Evolutionary conservation across 139 green algal genomes (phyloP), one percentile per base, ranked within the genome.

Genomic region (Chlorella sp.): DNA sequence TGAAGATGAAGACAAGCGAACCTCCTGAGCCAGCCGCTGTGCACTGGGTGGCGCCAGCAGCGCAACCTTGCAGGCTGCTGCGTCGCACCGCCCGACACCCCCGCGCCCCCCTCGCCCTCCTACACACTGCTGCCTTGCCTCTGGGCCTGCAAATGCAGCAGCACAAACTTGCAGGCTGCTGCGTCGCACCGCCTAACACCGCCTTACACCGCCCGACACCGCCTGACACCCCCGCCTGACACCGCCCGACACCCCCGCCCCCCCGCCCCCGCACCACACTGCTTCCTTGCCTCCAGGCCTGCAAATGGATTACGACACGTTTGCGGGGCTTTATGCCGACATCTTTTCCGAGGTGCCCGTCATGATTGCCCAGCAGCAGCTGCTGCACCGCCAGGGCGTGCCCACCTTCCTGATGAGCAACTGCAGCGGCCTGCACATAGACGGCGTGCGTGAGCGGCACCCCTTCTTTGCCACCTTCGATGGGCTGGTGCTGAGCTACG

Each of bases 341-440:
- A 89, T 89, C 32, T 89, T 89, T n/a, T 77, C 48, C 22, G 42
- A 60, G 9, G n/a, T 77, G 22, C n/a, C 28, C 3, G 9, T n/a
- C n/a, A 83, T 89, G 71, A 83, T 89, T 32, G 37, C 76, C 21
- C 71, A 83, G 73, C 85, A 89, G 85, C 71, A 83, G 85, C n/a
- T 76, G 71, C 71, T 89, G 19, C n/a, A 15, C 24, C 4, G 11
- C 18, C n/a, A 14, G 0, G 85, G 73, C 2, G 76, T 83, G 71
- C 85, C 85, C 48, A 84, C 71, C 57, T 86, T 37, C 60, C 34
- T 48, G 9, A 32, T 86, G 14, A 48, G 21, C 82, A 76, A 73
- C 82, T 73, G 82, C 57, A 60, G 34, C 26, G 82, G 34, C 4
- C 60, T 86, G 34, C 60, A 86, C 57, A 86, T 73, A 2, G 60